Evolutionary conservation across 2,329 filamentous ascomycete genomes (phyloP), one percentile per base, ranked within the genome.

Genomic region (Pezicula rhizophila): DNA sequence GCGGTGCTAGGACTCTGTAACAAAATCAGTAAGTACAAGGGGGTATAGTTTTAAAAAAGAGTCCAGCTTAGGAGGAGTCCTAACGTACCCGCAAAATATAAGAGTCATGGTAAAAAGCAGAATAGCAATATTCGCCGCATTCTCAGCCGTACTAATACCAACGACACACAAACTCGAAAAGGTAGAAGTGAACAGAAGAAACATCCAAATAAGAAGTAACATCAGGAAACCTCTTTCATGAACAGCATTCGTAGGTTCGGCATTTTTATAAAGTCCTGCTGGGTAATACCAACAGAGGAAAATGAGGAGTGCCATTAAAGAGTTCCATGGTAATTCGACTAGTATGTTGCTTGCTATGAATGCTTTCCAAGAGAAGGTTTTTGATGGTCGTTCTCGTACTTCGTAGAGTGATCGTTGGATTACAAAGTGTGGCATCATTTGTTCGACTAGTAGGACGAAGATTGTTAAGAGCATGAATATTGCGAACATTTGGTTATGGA

Each of bases 241-340:
- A 1, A 84, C 77, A 53, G 81, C 71, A 52, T 77, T 76, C 4
- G 80, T 80, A 1, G 73, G 72, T 14, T 74, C 69, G 2, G 87
- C 86, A 61, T 92, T 91, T 51, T 70, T 68, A 66, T 89, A 82
- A 8, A 93, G 77, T 2, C 87, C 88, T 47, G 95, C 79, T 1
- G 89, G 88, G 64, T 91, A 96, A 73, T 95, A 96, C 80, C 87
- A 92, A 65, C 76, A 83, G 61, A 89, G 76, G 73, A 75, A 95
- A 71, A 91, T 84, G 55, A 95, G 69, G n/a, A 84, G 75, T 3
- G 82, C 79, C 76, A 87, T 84, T 39, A 93, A 68, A 0, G 52
- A 42, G 64, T 95, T 89, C 84, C 87, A 96, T 0, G 89, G 88
- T 2, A 96, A 71, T 66, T 96, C 91, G 51, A 92, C 88, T 26